Base-by-base conservation (phyloP, 23 red algal species). In the Gracilaria gracilis region DNA sequence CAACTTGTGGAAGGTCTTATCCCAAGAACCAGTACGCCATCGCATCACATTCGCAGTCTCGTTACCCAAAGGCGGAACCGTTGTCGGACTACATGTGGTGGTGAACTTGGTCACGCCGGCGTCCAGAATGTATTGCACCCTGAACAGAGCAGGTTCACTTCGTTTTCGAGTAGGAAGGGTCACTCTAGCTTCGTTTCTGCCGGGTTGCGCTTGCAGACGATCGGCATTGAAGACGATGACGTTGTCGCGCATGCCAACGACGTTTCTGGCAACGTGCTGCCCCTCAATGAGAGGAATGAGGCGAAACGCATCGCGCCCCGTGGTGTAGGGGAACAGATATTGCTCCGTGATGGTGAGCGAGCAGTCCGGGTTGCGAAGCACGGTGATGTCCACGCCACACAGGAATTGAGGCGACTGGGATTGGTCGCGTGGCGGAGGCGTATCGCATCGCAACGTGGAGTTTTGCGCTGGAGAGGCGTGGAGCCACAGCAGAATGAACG, bases 341-440 rank as follows among this genome's bases (percentile, higher is more conserved):
- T n/a, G n/a, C n/a, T 82, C 79, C 11, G 42, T 58, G 40, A 82
- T 59, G 19, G 33, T n/a, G 9, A 82, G 23, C 44, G 42, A 20
- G 51, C 79, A 82, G 51, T 59, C 31, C 12, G 46, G 79, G n/a
- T 82, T 54, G 42, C 79, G 79, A 27, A 82, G 24, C 20, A 82
- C 79, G 28, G 79, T 82, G 79, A 82, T 59, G 31, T 82, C 79
- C 21, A 82, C 79, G 12, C 58, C n/a, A 33, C 79, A 82, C 0
- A 82, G 33, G 49, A 25, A 82, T 25, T 25, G n/a, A n/a, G n/a
- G n/a, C n/a, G n/a, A n/a, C n/a, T n/a, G n/a, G n/a, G n/a, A n/a
- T n/a, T n/a, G n/a, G 46, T 78, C 33, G 16, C 24, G 40, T 17
- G 73, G 73, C 73, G 73, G 73, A 53, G 73, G 21, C 0, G 16